Percentiles rank a stretch among this genome's conserved stretches.
phyloP scores from a whole-genome alignment of 495 filamentous ascomycete genomes.

The Penicillium diatomitis region DNA sequence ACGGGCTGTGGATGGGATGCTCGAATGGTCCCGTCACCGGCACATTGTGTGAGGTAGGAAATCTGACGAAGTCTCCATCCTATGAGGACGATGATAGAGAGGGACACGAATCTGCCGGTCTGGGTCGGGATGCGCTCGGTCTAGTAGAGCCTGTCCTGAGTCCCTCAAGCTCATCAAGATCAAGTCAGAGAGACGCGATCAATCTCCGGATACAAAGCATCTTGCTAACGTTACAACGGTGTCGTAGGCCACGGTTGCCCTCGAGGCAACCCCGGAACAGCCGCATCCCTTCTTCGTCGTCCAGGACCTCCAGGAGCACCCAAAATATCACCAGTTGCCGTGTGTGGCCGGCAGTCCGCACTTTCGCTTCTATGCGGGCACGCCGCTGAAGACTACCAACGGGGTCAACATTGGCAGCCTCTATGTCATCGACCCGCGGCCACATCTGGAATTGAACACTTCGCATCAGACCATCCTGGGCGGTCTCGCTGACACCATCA shows the following conservation, averaged over 20 bases:
- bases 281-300: conserved; percentile 6
- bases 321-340: conserved; percentile 17
- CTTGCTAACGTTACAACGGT: not conserved
- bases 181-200: not conserved
- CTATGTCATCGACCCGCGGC: conserved; percentile 17
- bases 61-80: not conserved
- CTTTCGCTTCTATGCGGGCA: conserved; percentile 19
- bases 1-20: conserved; percentile 40
- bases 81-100: not conserved
- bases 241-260: conserved; percentile 4
- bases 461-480: conserved; percentile 18
- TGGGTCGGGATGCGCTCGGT: not conserved
- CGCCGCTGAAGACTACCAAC: conserved; percentile 13
- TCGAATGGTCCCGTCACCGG: conserved; percentile 32
- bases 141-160: not conserved
- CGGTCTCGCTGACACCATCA: conserved; percentile 41
- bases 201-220: not conserved
- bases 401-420: conserved; percentile 17
- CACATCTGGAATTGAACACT: conserved; percentile 8
- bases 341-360: conserved; percentile 20
- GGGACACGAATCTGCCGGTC: too few relatives aligned
- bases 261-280: conserved; percentile 1
- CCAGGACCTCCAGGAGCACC: conserved; percentile 19
- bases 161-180: not conserved
- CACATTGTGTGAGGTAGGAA: conserved; percentile 27